A percentile compares a stretch with the other conserved stretches of the same genome.
These are phyloP conservation scores for Thermomucor indicae-seudaticae DNA, from an alignment of 371 early-diverging fungal species.

Conservation along the genomic window DNA sequence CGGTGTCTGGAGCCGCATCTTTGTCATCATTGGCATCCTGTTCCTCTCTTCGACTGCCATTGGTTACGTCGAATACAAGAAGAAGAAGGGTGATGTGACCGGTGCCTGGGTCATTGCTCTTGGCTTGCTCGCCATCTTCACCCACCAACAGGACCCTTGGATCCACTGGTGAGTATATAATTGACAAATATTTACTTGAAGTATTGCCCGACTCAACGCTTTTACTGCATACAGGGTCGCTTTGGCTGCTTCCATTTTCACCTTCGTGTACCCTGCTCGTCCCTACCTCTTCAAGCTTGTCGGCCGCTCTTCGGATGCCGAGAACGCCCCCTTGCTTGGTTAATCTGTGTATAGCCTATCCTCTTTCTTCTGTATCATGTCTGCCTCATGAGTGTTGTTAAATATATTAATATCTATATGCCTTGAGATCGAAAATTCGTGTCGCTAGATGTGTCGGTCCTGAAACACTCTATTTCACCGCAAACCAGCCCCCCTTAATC, in stretches of 20 bases:
- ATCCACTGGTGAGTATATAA: slow-evolving; percentile 41
- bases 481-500: no score
- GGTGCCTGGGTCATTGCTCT: slow-evolving; percentile 53
- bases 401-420: no score
- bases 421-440: no score
- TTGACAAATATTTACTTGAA: slow-evolving; percentile 25
- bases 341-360: no score
- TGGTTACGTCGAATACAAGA: slow-evolving; percentile 65
- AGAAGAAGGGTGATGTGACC: slow-evolving; percentile 60
- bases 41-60: slow-evolving; percentile 60
- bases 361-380: no score
- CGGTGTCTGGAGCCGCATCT: slow-evolving; percentile 38
- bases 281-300: slow-evolving; percentile 44
- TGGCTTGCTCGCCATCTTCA: slow-evolving; percentile 44
- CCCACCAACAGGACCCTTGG: slow-evolving; percentile 38
- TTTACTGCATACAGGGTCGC: slow-evolving; percentile 36
- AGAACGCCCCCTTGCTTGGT: slow-evolving; percentile 43
- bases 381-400: no score
- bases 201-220: slow-evolving; percentile 18
- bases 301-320: slow-evolving; percentile 30
- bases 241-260: slow-evolving; percentile 47
- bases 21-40: slow-evolving; percentile 48
- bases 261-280: slow-evolving; percentile 52
- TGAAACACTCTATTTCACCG: no score
- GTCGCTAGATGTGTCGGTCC: no score